A percentile compares a stretch with the other conserved stretches of the same genome.
phyloP scores from a whole-genome alignment of 495 filamentous ascomycete genomes.

The Articulospora tetracladia region DNA sequence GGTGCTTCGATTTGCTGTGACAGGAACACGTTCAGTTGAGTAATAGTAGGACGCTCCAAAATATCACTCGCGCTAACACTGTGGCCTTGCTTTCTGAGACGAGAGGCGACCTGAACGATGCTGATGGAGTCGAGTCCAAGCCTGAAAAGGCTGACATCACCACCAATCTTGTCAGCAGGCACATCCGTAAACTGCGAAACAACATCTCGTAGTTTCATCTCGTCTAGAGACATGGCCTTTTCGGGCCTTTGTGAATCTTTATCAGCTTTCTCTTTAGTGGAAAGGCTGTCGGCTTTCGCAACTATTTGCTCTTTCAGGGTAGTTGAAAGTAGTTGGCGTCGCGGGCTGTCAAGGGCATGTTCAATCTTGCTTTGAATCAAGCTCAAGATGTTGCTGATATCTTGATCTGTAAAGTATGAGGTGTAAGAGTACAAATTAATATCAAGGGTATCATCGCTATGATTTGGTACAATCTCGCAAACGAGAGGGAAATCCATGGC shows the following conservation, averaged over 20 bases:
- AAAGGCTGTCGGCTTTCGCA: constrained; percentile 29
- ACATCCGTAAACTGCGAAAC: constrained; percentile 51
- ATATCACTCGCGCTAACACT: constrained; percentile 62
- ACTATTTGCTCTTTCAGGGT: constrained; percentile 31
- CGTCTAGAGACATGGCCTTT: constrained; percentile 45
- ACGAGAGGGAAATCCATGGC: constrained; percentile 75
- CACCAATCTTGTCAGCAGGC: constrained; percentile 50
- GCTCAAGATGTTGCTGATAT: constrained; percentile 8
- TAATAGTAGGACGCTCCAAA: constrained; percentile 55
- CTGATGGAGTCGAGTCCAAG: constrained; percentile 87
- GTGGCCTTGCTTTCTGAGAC: constrained; percentile 54
- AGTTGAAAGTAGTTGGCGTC: constrained; percentile 30
- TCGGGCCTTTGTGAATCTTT: not conserved
- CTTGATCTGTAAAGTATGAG: constrained; percentile 9
- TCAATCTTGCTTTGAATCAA: constrained; percentile 10
- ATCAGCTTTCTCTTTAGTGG: not conserved
- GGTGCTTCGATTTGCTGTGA: not conserved
- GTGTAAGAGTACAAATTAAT: constrained; percentile 41
- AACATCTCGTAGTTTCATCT: constrained; percentile 47
- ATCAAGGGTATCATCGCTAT: constrained; percentile 36
- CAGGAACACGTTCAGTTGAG: constrained; percentile 36
- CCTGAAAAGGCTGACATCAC: constrained; percentile 67
- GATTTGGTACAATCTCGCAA: constrained; percentile 60
- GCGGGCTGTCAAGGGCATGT: constrained; percentile 18
- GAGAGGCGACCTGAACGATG: constrained; percentile 69